phyloP scores from a whole-genome alignment of 371 early-diverging fungal species.

The Apophysomyces elegans region DNA sequence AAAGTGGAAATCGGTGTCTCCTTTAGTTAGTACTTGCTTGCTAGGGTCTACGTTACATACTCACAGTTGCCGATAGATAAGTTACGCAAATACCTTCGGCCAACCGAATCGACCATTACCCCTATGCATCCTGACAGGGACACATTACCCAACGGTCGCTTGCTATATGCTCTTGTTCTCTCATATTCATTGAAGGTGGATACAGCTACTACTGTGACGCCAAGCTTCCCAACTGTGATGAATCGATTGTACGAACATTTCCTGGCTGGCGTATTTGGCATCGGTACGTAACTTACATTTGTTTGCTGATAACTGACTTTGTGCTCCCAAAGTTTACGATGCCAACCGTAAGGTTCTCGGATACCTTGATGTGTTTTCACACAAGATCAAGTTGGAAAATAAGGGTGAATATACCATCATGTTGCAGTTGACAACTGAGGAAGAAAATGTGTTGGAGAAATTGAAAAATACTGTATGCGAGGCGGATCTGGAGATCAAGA shows the following conservation, averaged over 20 bases:
- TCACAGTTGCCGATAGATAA: conserved; percentile 33
- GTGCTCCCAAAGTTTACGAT: conserved; percentile 49
- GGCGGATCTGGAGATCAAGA: conserved; percentile 69
- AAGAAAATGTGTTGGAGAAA: conserved; percentile 72
- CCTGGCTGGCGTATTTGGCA: conserved; percentile 57
- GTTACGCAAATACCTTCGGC: conserved; percentile 73
- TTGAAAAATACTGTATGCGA: conserved; percentile 65
- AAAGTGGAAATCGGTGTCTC: conserved; percentile 61
- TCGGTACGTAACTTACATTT: conserved; percentile 23
- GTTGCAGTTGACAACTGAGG: conserved; percentile 76
- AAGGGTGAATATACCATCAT: conserved; percentile 88
- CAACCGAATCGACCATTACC: conserved; percentile 63
- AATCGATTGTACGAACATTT: conserved; percentile 68
- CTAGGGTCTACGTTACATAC: too few relatives aligned
- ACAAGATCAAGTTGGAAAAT: conserved; percentile 64
- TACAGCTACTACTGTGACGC: conserved; percentile 53
- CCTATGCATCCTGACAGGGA: conserved; percentile 79
- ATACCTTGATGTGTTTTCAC: conserved; percentile 77
- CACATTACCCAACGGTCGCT: conserved; percentile 66
- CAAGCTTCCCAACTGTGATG: conserved; percentile 68
- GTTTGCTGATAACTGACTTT: background rate
- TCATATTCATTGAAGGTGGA: conserved; percentile 74
- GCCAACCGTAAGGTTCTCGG: conserved; percentile 67
- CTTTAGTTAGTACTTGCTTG: conserved; percentile 32
- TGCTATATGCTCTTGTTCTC: conserved; percentile 73